A percentile compares a stretch with the other conserved stretches of the same genome.
phyloP scores from a whole-genome alignment of 768 basidiomycete species.

The Agaricus bisporus region DNA sequence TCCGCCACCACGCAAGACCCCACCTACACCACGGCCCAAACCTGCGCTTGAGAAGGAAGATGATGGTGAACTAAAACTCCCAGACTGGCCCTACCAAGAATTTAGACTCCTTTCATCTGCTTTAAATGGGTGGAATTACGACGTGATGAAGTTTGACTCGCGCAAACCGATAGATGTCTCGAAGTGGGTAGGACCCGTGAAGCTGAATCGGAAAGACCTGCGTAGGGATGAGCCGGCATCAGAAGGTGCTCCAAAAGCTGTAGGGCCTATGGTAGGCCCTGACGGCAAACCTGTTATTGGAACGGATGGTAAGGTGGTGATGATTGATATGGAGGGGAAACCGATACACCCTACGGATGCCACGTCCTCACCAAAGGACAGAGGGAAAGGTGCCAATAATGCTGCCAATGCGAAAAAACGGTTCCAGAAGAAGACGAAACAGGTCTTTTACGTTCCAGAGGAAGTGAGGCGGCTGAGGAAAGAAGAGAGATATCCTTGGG shows the following conservation, averaged over 20 bases:
- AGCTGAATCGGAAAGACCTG: conserved; percentile 83
- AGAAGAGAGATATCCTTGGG: conserved; percentile 90
- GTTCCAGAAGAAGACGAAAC: conserved; percentile 76
- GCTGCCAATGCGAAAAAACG: conserved; percentile 46
- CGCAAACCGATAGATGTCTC: conserved; percentile 65
- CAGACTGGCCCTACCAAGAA: conserved; percentile 66
- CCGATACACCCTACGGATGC: conserved; percentile 44
- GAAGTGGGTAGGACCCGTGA: conserved; percentile 69
- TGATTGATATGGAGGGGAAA: conserved; percentile 75
- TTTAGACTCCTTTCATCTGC: conserved; percentile 75
- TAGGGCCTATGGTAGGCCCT: conserved; percentile 69
- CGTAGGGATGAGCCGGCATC: conserved; percentile 38
- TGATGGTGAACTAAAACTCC: conserved; percentile 50
- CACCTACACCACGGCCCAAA: conserved; percentile 33
- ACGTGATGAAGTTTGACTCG: conserved; percentile 88
- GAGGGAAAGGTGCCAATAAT: conserved; percentile 39
- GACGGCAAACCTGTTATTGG: conserved; percentile 86
- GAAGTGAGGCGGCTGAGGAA: conserved; percentile 69
- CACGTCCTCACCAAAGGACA: conserved; percentile 26
- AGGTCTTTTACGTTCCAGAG: conserved; percentile 80
- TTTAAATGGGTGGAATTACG: conserved; percentile 85
- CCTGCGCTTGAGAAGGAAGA: conserved; percentile 25
- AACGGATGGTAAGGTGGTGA: conserved; percentile 67
- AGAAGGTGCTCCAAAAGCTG: conserved; percentile 40
- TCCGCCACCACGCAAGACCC: conserved; percentile 32